These are phyloP conservation scores for Macaranga tanarius DNA, from an alignment of 441 rosid species.

Conservation along the genomic window DNA sequence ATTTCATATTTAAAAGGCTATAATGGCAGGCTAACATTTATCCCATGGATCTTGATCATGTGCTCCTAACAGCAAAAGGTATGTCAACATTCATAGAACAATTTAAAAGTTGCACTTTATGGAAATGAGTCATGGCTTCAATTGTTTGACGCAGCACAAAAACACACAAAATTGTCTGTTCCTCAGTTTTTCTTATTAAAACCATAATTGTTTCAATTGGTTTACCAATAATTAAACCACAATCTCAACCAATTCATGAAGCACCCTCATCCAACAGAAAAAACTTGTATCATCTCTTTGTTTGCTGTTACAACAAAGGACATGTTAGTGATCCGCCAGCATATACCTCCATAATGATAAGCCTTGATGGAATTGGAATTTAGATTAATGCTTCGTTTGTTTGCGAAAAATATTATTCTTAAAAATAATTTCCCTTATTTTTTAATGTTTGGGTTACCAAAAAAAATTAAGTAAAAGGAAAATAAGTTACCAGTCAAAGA, in stretches of 20 bases:
- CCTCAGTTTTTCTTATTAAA: not conserved
- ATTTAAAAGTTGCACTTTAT: constrained; percentile 3
- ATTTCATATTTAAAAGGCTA: not conserved
- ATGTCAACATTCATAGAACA: not conserved
- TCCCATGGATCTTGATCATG: not conserved
- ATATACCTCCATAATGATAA: not conserved
- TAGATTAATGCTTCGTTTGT: too few species aligned
- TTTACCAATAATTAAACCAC: not conserved
- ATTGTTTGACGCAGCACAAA: not conserved
- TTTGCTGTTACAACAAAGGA: not conserved
- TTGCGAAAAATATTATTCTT: too few species aligned
- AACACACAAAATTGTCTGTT: not conserved
- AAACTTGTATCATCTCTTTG: not conserved
- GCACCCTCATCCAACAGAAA: not conserved
- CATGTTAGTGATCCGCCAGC: not conserved
- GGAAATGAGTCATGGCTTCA: not conserved
- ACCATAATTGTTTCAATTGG: too few species aligned
- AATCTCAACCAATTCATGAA: not conserved
- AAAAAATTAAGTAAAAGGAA: too few species aligned
- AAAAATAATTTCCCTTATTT: too few species aligned
- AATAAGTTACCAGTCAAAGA: too few species aligned
- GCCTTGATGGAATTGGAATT: not conserved
- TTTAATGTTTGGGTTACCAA: too few species aligned
- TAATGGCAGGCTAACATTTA: not conserved
- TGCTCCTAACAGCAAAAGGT: not conserved